These are phyloP conservation scores for Closterium sp. DNA, from an alignment of 139 green algal species.

Conservation along the genomic window DNA sequence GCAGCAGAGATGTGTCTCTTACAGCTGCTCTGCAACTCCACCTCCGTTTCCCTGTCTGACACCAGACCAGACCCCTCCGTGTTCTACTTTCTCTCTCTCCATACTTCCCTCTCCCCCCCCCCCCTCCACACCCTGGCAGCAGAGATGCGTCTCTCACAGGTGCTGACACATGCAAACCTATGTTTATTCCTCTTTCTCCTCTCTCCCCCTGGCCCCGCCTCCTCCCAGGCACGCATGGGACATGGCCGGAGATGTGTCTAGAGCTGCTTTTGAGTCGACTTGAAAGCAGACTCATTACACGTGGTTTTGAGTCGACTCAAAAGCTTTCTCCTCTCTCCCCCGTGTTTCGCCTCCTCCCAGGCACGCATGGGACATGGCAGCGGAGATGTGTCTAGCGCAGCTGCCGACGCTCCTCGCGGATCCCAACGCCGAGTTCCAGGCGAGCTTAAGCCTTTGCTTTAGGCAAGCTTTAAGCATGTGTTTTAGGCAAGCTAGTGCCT, in stretches of 20 bases:
- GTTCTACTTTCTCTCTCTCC: too few species aligned
- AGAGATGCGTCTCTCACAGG: constrained; percentile 91
- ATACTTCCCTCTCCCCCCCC: not conserved
- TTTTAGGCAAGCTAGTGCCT: too few species aligned
- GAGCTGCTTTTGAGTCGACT: too few species aligned
- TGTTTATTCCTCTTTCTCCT: not conserved
- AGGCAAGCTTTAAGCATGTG: too few species aligned
- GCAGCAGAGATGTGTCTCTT: constrained; percentile 93
- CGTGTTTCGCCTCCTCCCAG: not conserved
- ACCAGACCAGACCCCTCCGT: too few species aligned
- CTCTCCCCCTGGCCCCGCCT: too few species aligned
- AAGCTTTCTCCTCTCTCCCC: not conserved
- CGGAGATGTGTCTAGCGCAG: constrained; percentile 93
- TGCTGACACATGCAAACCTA: constrained; percentile 40
- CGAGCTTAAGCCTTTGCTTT: too few species aligned
- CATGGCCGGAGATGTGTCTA: too few species aligned
- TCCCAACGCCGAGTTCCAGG: constrained; percentile 49
- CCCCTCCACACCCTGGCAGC: constrained; percentile 70
- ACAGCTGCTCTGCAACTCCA: constrained; percentile 61
- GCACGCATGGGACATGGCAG: constrained; percentile 91
- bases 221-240: too few species aligned
- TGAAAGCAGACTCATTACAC: too few species aligned
- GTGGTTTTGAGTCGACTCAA: not conserved
- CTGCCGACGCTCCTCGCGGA: constrained; percentile 53
- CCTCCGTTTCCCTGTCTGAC: too few species aligned